Evolutionary conservation across 2,329 filamentous ascomycete genomes (phyloP).

Genomic region (Ceratocystiopsis brevicomis): DNA sequence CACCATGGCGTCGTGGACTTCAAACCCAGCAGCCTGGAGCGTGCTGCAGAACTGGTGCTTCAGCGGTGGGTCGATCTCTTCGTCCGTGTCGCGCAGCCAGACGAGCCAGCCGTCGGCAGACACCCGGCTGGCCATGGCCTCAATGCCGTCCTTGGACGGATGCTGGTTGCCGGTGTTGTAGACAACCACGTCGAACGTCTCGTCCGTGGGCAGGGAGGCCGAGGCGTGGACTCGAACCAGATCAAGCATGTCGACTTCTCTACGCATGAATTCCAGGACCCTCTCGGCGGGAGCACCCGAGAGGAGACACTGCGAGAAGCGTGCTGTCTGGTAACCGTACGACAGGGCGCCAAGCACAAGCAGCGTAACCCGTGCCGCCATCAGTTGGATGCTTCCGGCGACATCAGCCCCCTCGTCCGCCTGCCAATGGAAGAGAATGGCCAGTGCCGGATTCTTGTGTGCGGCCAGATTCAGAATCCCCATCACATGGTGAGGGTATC

Average conservation of each 20-base stretch:
- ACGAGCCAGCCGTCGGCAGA: slow-evolving; percentile 3
- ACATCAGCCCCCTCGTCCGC: background rate
- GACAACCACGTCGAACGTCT: slow-evolving; percentile 1
- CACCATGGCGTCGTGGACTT: background rate
- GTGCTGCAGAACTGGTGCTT: background rate
- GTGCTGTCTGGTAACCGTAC: slow-evolving; percentile 12
- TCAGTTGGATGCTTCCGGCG: slow-evolving; percentile 9
- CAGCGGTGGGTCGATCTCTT: background rate
- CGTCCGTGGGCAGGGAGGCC: background rate
- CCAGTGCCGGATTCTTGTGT: slow-evolving; percentile 21
- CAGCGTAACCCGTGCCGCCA: slow-evolving; percentile 5
- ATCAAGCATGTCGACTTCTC: background rate
- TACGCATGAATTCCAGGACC: slow-evolving; percentile 1
- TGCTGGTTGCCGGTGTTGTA: background rate
- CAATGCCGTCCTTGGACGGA: no score
- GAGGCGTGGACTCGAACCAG: slow-evolving; percentile 1
- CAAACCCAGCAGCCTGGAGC: slow-evolving; percentile 1
- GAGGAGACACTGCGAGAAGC: slow-evolving; percentile 18
- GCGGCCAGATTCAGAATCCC: slow-evolving; percentile 17
- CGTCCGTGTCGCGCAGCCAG: no score
- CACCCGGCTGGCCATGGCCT: no score
- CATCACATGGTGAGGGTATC: slow-evolving; percentile 7
- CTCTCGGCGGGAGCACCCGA: slow-evolving; percentile 5
- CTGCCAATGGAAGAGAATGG: slow-evolving; percentile 18
- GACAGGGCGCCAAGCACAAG: slow-evolving; percentile 14